phyloP scores from a whole-genome alignment of 2,329 filamentous ascomycete genomes.

The Hypomyces perniciosus region DNA sequence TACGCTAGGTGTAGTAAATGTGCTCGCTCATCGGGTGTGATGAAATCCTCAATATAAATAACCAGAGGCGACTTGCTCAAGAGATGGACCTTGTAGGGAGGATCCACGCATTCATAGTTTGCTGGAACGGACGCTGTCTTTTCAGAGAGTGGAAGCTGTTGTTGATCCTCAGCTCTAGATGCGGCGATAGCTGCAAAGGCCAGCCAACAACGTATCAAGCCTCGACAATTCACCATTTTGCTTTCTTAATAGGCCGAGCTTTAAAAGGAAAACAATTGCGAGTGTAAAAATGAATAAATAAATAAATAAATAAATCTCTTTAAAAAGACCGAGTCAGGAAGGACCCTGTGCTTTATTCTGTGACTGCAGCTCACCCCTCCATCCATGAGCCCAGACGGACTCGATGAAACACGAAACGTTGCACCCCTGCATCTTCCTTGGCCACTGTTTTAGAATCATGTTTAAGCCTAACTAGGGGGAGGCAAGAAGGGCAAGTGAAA shows the following conservation, averaged over 20 bases:
- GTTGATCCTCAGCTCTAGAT: conserved; percentile 1
- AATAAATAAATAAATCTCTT: not conserved
- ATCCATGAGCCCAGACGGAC: conserved; percentile 3
- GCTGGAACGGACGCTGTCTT: not conserved
- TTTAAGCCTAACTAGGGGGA: not conserved
- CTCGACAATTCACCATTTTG: not conserved
- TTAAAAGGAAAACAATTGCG: not conserved
- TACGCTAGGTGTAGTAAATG: conserved; percentile 40
- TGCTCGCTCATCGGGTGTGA: conserved; percentile 35
- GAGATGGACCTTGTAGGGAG: conserved; percentile 37
- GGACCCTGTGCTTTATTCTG: not conserved
- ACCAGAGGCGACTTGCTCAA: conserved; percentile 44
- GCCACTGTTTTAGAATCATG: not conserved
- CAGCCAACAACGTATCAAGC: conserved; percentile 4
- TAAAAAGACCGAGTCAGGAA: too few relatives aligned
- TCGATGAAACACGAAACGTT: conserved; percentile 6
- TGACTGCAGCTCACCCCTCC: not conserved
- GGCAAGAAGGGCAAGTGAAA: not conserved
- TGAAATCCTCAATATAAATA: conserved; percentile 43
- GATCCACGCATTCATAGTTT: conserved; percentile 21
- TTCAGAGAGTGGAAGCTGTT: conserved; percentile 2
- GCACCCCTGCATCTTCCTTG: not conserved
- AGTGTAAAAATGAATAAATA: not conserved
- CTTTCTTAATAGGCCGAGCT: not conserved
- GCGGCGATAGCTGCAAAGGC: not conserved